A percentile compares a stretch with the other conserved stretches of the same genome.
Conservation (phyloP, 140 eudicot species). For the Ambrosia hybrid region DNA sequence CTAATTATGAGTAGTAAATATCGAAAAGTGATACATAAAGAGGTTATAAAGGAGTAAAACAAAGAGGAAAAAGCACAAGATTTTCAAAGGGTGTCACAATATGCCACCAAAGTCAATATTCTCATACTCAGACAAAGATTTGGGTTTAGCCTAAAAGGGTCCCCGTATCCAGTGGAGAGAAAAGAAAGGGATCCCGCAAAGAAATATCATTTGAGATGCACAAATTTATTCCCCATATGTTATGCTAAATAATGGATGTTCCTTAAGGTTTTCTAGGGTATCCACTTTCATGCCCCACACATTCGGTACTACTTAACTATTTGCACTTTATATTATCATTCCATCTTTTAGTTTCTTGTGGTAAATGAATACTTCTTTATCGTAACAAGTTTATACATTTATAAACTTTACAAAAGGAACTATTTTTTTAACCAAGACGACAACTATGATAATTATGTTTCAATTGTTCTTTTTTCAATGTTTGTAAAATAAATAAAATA, state of each 20-base stretch:
- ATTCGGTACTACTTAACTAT: slow-evolving; percentile 1
- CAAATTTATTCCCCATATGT: slow-evolving; percentile 35
- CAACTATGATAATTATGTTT: too few relatives aligned
- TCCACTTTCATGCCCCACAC: slow-evolving; percentile 28
- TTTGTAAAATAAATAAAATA: too few relatives aligned
- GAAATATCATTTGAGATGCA: slow-evolving; percentile 28
- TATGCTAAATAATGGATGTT: slow-evolving; percentile 35
- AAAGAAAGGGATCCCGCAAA: slow-evolving; percentile 6
- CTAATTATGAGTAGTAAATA: slow-evolving; percentile 32
- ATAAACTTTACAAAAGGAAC: not conserved
- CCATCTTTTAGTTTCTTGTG: not conserved
- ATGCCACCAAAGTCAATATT: slow-evolving; percentile 39
- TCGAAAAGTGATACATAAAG: slow-evolving; percentile 25
- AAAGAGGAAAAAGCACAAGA: slow-evolving; percentile 25
- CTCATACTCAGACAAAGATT: slow-evolving; percentile 43
- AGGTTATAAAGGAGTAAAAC: slow-evolving; percentile 10
- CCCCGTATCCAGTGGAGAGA: slow-evolving; percentile 36
- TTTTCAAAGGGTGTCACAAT: slow-evolving; percentile 29
- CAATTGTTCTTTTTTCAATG: not conserved
- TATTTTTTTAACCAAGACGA: not conserved
- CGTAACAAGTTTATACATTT: not conserved
- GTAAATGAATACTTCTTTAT: not conserved
- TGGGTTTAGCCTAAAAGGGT: slow-evolving; percentile 37
- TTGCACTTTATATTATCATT: not conserved
- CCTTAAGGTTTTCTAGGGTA: slow-evolving; percentile 29